Conservation (phyloP, 1,284 basidiomycete species). For the Apiotrichum sp. region DNA sequence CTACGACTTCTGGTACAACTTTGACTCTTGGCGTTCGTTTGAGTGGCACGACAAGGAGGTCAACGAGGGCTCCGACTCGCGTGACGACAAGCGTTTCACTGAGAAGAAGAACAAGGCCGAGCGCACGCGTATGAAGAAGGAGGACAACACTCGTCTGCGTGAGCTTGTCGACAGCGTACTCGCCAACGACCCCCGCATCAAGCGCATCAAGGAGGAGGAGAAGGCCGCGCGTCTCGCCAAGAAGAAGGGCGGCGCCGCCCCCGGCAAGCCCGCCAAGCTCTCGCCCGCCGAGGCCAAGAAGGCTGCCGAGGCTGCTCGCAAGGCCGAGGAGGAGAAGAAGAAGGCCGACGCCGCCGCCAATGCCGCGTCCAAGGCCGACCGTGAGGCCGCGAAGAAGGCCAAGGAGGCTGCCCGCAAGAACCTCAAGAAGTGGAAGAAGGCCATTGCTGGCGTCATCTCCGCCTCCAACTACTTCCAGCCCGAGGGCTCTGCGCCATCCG, state of each 20-base stretch:
- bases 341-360: slow-evolving; percentile 57
- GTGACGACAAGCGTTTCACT: slow-evolving; percentile 96
- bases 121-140: slow-evolving; percentile 93
- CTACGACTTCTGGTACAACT: slow-evolving; percentile 99
- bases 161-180: slow-evolving; percentile 82
- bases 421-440: slow-evolving; percentile 53
- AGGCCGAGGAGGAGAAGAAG: slow-evolving; percentile 73
- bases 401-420: slow-evolving; percentile 57
- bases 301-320: slow-evolving; percentile 65
- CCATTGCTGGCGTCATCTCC: slow-evolving; percentile 50
- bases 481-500: slow-evolving; percentile 48
- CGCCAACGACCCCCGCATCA: slow-evolving; percentile 87
- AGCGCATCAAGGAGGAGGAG: slow-evolving; percentile 93
- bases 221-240: slow-evolving; percentile 92
- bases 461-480: slow-evolving; percentile 56
- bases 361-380: slow-evolving; percentile 54
- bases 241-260: slow-evolving; percentile 56
- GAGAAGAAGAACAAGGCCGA: slow-evolving; percentile 99
- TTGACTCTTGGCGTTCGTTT: slow-evolving; percentile 96
- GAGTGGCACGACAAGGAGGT: slow-evolving; percentile 98
- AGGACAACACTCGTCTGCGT: slow-evolving; percentile 87
- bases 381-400: slow-evolving; percentile 89
- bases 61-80: slow-evolving; percentile 95
- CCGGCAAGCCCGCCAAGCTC: slow-evolving; percentile 51
- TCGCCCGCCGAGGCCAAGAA: slow-evolving; percentile 66